Conservation (phyloP, 2,329 filamentous ascomycete species). For the Cordyceps farinosa region DNA sequence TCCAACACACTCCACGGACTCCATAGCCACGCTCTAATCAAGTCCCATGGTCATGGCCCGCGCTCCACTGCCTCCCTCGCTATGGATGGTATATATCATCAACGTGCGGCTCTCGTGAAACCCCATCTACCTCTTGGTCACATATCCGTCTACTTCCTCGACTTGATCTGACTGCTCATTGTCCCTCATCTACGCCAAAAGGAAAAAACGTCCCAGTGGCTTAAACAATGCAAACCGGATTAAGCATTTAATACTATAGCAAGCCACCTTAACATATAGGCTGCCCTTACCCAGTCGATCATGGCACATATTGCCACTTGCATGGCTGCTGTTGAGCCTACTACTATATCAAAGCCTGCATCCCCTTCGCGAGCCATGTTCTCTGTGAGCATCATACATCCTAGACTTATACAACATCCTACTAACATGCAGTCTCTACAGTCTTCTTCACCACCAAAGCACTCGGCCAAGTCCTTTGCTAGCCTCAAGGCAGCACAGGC, state of each 20-base stretch:
- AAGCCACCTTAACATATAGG: not conserved
- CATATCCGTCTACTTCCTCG: slow-evolving; percentile 2
- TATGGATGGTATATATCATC: slow-evolving; percentile 15
- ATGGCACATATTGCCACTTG: slow-evolving; percentile 64
- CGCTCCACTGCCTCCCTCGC: slow-evolving; percentile 13
- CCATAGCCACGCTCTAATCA: slow-evolving; percentile 16
- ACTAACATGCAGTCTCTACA: slow-evolving; percentile 19
- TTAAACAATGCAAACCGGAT: not conserved
- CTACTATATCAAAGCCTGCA: slow-evolving; percentile 49
- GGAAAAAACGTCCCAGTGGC: not conserved
- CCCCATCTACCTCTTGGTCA: not conserved
- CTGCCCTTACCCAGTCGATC: not conserved
- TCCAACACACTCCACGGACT: slow-evolving; percentile 3
- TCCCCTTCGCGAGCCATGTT: slow-evolving; percentile 45
- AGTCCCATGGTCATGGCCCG: slow-evolving; percentile 12
- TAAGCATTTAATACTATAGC: not conserved
- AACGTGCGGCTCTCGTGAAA: slow-evolving; percentile 13
- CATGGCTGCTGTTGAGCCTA: slow-evolving; percentile 47
- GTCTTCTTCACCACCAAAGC: slow-evolving; percentile 14
- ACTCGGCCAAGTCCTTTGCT: slow-evolving; percentile 45
- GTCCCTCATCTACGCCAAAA: not conserved
- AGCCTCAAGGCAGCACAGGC: slow-evolving; percentile 58
- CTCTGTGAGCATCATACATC: slow-evolving; percentile 35
- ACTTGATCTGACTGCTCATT: not conserved
- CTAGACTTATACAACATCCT: slow-evolving; percentile 18